Evolutionary conservation across 805 yeast species (phyloP).

Genomic region (Ogataea glucozyma): DNA sequence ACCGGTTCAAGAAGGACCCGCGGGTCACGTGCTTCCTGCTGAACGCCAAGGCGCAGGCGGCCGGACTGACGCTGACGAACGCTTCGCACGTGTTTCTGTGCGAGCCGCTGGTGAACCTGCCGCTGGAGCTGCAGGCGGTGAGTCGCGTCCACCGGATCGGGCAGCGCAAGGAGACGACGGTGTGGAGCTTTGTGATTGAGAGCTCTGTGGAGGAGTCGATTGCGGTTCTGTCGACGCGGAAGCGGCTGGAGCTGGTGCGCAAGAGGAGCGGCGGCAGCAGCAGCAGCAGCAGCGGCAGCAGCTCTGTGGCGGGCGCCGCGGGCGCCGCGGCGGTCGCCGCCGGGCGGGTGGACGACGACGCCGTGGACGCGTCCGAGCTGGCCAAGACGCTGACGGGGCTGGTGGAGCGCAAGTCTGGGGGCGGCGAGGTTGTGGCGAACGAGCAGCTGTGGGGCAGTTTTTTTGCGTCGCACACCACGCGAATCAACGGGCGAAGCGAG

Average conservation of each 20-base stretch:
- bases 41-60: slow-evolving; percentile 83
- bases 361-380: slow-evolving; percentile 57
- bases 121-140: slow-evolving; percentile 88
- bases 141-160: slow-evolving; percentile 93
- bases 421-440: slow-evolving; percentile 60
- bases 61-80: slow-evolving; percentile 87
- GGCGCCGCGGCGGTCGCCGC: slow-evolving; percentile 12
- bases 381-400: slow-evolving; percentile 51
- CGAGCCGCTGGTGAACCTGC: slow-evolving; percentile 88
- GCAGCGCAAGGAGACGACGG: slow-evolving; percentile 75
- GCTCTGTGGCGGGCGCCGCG: no score
- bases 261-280: slow-evolving; percentile 29
- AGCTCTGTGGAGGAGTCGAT: slow-evolving; percentile 90
- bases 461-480: slow-evolving; percentile 38
- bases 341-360: slow-evolving; percentile 36
- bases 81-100: slow-evolving; percentile 91
- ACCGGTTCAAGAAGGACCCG: slow-evolving; percentile 59
- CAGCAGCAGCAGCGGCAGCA: no score
- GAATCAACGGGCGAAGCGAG: slow-evolving; percentile 3
- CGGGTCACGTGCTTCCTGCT: slow-evolving; percentile 79
- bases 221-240: slow-evolving; percentile 63
- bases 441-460: slow-evolving; percentile 66
- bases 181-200: slow-evolving; percentile 87
- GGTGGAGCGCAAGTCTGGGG: slow-evolving; percentile 45
- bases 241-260: slow-evolving; percentile 50